Evolutionary conservation across 495 filamentous ascomycete genomes (phyloP).

Genomic region (Aspergillus biplanus): DNA sequence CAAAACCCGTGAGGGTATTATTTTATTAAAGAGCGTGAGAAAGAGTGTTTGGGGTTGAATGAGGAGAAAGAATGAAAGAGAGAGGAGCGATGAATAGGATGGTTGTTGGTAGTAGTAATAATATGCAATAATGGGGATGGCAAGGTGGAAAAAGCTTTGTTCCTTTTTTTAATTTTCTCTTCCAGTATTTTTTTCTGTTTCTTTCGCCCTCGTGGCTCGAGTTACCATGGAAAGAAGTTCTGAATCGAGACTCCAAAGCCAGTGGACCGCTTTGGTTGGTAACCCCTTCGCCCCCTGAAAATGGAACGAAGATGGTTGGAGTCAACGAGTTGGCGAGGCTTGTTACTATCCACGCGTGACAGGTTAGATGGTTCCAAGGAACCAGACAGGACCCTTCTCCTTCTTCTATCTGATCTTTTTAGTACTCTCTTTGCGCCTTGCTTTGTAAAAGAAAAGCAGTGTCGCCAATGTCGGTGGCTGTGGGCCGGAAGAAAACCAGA

Average conservation of each 20-base stretch:
- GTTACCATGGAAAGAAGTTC: constrained; percentile 22
- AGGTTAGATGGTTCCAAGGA: constrained; percentile 12
- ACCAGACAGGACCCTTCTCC: constrained; percentile 5
- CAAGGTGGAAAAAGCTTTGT: constrained; percentile 3
- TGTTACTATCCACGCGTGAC: constrained; percentile 5
- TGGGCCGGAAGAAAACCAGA: constrained; percentile 6
- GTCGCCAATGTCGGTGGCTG: constrained; percentile 6
- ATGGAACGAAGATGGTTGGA: constrained; percentile 8
- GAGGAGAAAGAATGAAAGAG: constrained; percentile 23
- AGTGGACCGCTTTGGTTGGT: constrained; percentile 19
- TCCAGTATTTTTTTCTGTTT: constrained; percentile 9
- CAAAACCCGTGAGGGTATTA: not conserved
- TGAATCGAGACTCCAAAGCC: constrained; percentile 14
- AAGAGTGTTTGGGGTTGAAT: constrained; percentile 4
- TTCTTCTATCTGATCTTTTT: not conserved
- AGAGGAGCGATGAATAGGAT: constrained; percentile 21
- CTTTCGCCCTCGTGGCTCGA: constrained; percentile 16
- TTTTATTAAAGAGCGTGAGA: constrained; percentile 18
- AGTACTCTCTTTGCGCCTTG: not conserved
- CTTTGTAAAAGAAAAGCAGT: not conserved
- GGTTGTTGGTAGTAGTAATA: constrained; percentile 4
- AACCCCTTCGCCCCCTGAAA: constrained; percentile 21
- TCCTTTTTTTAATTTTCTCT: constrained; percentile 6
- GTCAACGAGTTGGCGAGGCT: not conserved
- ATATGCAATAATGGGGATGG: constrained; percentile 11